A percentile compares a stretch with the other conserved stretches of the same genome.
These are phyloP conservation scores for Davidsoniella eucalypti DNA, from an alignment of 2,329 filamentous ascomycete species.

Conservation along the genomic window DNA sequence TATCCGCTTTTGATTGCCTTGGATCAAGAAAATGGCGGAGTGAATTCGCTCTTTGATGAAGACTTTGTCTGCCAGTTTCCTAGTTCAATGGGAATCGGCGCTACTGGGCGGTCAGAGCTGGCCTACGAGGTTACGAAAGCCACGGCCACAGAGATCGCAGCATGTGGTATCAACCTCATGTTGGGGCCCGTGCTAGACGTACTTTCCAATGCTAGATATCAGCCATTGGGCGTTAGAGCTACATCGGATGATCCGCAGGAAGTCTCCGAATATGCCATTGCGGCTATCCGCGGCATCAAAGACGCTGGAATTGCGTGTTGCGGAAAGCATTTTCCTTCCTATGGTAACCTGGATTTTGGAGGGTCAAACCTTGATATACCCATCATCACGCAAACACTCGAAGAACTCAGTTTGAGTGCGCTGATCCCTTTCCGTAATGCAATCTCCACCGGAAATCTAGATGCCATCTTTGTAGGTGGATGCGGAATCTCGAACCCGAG, in stretches of 20 bases:
- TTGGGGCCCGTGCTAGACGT: slow-evolving; percentile 89
- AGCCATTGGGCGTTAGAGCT: slow-evolving; percentile 77
- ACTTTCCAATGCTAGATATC: slow-evolving; percentile 78
- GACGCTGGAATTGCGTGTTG: slow-evolving; percentile 79
- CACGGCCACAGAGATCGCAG: slow-evolving; percentile 79
- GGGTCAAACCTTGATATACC: slow-evolving; percentile 84
- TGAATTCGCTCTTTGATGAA: slow-evolving; percentile 92
- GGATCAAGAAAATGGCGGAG: slow-evolving; percentile 95
- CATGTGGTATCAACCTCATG: slow-evolving; percentile 91
- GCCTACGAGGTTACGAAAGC: slow-evolving; percentile 85
- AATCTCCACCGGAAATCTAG: slow-evolving; percentile 62
- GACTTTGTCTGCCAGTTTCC: slow-evolving; percentile 93
- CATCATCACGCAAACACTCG: slow-evolving; percentile 85
- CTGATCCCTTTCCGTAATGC: slow-evolving; percentile 84
- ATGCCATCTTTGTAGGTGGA: slow-evolving; percentile 91
- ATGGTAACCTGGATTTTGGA: slow-evolving; percentile 85
- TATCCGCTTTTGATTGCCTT: slow-evolving; percentile 79
- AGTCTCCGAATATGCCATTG: slow-evolving; percentile 80
- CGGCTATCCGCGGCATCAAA: slow-evolving; percentile 82
- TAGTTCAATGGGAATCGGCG: slow-evolving; percentile 92
- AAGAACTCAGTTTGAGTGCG: slow-evolving; percentile 82
- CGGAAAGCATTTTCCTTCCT: slow-evolving; percentile 93
- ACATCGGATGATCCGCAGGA: slow-evolving; percentile 89
- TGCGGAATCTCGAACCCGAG: slow-evolving; percentile 83
- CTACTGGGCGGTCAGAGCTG: slow-evolving; percentile 68